Conservation (phyloP, 2,329 filamentous ascomycete genomes). For the Geosmithia flava region DNA sequence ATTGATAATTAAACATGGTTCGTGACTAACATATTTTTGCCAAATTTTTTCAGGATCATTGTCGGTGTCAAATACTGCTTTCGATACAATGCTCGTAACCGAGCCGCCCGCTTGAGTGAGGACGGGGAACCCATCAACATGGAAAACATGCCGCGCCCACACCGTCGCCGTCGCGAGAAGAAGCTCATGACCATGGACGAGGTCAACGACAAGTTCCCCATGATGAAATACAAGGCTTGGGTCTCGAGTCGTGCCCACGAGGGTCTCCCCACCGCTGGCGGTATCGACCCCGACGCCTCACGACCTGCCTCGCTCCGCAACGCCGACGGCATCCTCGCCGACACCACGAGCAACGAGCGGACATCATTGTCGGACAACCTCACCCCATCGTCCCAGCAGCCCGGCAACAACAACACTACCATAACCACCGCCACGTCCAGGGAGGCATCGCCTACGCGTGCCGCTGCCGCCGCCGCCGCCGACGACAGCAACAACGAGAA, state of each 20-base stretch:
- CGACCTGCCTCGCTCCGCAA: constrained; percentile 62
- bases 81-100: constrained; percentile 89
- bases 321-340: constrained; percentile 41
- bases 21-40: too few species aligned
- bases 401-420: neutral
- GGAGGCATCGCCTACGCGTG: neutral
- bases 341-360: constrained; percentile 13
- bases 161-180: constrained; percentile 84
- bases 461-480: constrained; percentile 8
- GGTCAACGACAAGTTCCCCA: constrained; percentile 92
- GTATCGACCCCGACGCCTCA: constrained; percentile 64
- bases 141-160: constrained; percentile 70
- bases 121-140: constrained; percentile 84
- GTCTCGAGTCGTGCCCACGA: constrained; percentile 70
- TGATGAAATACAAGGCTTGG: constrained; percentile 96
- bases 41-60: constrained; percentile 63
- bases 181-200: constrained; percentile 99
- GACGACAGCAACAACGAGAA: constrained; percentile 6
- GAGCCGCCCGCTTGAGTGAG: constrained; percentile 62
- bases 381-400: neutral
- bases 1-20: neutral
- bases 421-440: neutral
- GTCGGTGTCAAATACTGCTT: constrained; percentile 99
- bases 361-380: neutral
- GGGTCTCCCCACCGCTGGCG: constrained; percentile 73